Evolutionary conservation across 2,329 filamentous ascomycete species (phyloP), one percentile per base, ranked within the genome.

Genomic region (Hymenotorrendiella dingleyae): DNA sequence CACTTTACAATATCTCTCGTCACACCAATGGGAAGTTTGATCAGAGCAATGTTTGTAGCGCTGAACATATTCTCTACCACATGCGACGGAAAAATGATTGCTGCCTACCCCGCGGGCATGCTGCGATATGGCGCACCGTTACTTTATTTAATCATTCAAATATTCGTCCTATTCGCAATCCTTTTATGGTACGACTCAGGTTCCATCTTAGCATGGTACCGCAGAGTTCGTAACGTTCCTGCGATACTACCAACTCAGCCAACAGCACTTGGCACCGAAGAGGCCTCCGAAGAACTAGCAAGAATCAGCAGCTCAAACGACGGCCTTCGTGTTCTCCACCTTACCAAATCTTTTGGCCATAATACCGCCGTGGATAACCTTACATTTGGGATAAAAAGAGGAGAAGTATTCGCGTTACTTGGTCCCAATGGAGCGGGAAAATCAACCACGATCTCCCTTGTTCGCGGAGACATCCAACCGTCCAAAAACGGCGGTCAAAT

Each of bases 341-440:
- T 94, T 2, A 87, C 82, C 23, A 96, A 95, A 63, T 72, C 76
- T 0, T 96, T 95, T 53, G 78, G 80, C 11, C 73, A 73, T 48
- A 82, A 84, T 53, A 79, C 81, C 1, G 90, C 87, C 3, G 88
- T 96, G n/a, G 82, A 94, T 54, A 86, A 95, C 55, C 78, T 94
- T 30, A 86, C 84, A 0, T 95, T 96, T 56, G 83, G 84, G 14
- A 83, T 96, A 23, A 76, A 77, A 12, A 79, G 78, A 36, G 84
- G 86, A 37, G 84, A 95, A 60, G 85, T 94, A 1, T 95, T 94
- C 64, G 89, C 89, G 0, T 73, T 96, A 0, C 74, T 97, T 1
- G 90, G 90, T 0, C 89, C 90, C 12, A 95, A 95, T 58, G 89
- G 90, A 19, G 91, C 90, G 1, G 90, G 90, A 44, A 96, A 96